Percentiles rank a stretch among this genome's conserved stretches.
phyloP scores from a whole-genome alignment of 2,329 filamentous ascomycete species.

The Fusarium sp. region DNA sequence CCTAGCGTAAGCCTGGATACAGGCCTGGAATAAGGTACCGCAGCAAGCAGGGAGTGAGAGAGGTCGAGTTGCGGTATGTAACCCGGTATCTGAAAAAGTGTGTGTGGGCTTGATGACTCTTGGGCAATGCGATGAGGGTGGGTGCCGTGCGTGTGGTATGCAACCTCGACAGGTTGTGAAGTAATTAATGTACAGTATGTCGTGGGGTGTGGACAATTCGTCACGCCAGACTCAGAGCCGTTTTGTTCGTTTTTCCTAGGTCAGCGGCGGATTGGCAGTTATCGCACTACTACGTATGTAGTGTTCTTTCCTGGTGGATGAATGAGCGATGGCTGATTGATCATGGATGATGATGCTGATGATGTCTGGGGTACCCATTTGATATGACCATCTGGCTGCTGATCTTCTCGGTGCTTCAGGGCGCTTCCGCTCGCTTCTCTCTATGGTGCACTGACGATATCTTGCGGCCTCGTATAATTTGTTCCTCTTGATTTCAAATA shows the following conservation, averaged over 20 bases:
- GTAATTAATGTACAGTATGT: conserved; percentile 3
- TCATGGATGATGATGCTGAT: conserved; percentile 39
- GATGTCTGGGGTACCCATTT: conserved; percentile 20
- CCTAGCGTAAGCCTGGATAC: conserved; percentile 10
- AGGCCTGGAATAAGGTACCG: conserved; percentile 23
- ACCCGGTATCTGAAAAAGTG: conserved; percentile 23
- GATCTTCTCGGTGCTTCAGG: conserved; percentile 32
- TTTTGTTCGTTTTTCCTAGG: conserved; percentile 36
- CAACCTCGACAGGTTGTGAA: conserved; percentile 7
- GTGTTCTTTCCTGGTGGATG: conserved; percentile 19
- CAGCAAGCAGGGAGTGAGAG: conserved; percentile 18
- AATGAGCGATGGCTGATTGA: conserved; percentile 32
- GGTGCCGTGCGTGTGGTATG: conserved; percentile 2
- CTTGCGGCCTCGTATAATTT: background rate
- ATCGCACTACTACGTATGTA: conserved; percentile 7
- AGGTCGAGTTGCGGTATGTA: conserved; percentile 33
- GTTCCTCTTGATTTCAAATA: conserved; percentile 35
- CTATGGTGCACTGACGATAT: background rate
- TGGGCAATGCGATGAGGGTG: conserved; percentile 6
- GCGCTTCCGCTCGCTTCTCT: conserved; percentile 28
- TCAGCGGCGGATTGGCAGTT: conserved; percentile 29
- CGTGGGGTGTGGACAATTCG: conserved; percentile 16
- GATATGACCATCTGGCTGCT: conserved; percentile 29
- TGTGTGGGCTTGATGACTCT: conserved; percentile 25
- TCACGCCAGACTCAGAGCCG: conserved; percentile 33